Evolutionary conservation across 2,329 filamentous ascomycete genomes (phyloP), one percentile per base, ranked within the genome.

Genomic region (Fusarium sp.): DNA sequence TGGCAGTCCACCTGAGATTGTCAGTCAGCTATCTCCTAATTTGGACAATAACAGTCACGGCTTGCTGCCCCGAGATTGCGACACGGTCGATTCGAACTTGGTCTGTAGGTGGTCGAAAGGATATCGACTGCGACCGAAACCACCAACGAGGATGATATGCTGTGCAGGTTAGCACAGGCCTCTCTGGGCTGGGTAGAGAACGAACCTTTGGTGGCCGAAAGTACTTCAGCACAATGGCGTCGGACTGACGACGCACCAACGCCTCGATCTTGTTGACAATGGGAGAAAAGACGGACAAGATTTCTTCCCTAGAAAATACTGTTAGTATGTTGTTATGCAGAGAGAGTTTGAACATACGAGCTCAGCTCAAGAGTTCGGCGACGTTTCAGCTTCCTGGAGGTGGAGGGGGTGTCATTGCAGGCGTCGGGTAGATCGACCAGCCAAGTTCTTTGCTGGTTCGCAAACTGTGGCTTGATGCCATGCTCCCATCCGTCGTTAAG

Each of bases 111-210:
- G 63, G 3, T 68, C 47, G 13, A 68, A 73, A 0, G 86, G 65
- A 6, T 81, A 84, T 0, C 57, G 35, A 16, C 77, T 81, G 2
- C 80, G 71, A 0, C 85, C 84, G 6, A 86, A 82, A 0, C 84
- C 85, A 0, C 85, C 84, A 0, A 82, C 84, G 0, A 86, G 77
- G 2, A 85, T 76, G 6, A 86, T 62, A 27, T 80, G 82, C 84
- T 85, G 16, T 2, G 0, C 1, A 5, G 10, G 22, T 69, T 5
- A 68, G 31, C 6, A 16, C 4, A 56, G 4, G 4, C n/a, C 11
- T 35, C 27, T 56, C 2, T 4, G 20, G 29, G 52, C 22, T n/a
- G n/a, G 1, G 31, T 56, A n/a, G 14, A 20, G 6, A 16, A 1
- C 56, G 36, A 56, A 83, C 82, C 70, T 80, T 82, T 3, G 82